These are phyloP conservation scores for Eragrostis curvula DNA, from an alignment of 176 grass and related monocot genomes.

Conservation along the genomic window DNA sequence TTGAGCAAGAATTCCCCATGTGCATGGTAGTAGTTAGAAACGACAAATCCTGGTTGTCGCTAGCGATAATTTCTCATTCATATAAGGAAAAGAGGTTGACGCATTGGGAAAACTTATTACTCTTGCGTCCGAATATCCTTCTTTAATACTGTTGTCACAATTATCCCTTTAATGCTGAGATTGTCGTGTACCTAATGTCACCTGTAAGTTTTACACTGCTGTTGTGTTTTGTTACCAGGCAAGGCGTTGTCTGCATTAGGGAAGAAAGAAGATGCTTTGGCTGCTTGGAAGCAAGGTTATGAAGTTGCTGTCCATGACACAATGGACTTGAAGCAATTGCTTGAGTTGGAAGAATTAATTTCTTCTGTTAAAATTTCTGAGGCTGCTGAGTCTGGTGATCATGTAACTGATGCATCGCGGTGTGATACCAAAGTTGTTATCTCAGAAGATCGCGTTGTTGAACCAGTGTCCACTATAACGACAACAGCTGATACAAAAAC, in stretches of 20 bases:
- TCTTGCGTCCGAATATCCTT: neutral
- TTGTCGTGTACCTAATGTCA: conserved; percentile 6
- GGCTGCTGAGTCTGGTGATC: conserved; percentile 43
- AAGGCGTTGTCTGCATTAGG: conserved; percentile 78
- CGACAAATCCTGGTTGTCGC: too few species aligned
- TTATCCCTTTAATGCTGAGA: neutral
- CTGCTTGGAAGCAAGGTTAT: conserved; percentile 87
- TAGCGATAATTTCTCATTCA: neutral
- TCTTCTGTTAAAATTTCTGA: conserved; percentile 60
- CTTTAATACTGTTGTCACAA: too few species aligned
- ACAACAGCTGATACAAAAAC: conserved; percentile 67
- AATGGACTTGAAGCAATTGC: conserved; percentile 85
- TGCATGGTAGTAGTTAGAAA: neutral
- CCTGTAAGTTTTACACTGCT: neutral
- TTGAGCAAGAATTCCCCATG: neutral
- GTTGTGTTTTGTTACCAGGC: conserved; percentile 52
- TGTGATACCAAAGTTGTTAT: conserved; percentile 96
- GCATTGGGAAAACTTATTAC: neutral
- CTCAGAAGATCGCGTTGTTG: conserved; percentile 69
- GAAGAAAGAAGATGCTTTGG: conserved; percentile 82
- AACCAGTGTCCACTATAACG: conserved; percentile 35
- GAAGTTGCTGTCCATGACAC: conserved; percentile 73
- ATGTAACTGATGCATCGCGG: conserved; percentile 51
- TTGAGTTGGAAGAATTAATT: conserved; percentile 88
- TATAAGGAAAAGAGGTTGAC: neutral